A percentile compares a stretch with the other conserved stretches of the same genome.
Conservation (phyloP, 2,329 filamentous ascomycete species). For the Escovopsis weberi region DNA sequence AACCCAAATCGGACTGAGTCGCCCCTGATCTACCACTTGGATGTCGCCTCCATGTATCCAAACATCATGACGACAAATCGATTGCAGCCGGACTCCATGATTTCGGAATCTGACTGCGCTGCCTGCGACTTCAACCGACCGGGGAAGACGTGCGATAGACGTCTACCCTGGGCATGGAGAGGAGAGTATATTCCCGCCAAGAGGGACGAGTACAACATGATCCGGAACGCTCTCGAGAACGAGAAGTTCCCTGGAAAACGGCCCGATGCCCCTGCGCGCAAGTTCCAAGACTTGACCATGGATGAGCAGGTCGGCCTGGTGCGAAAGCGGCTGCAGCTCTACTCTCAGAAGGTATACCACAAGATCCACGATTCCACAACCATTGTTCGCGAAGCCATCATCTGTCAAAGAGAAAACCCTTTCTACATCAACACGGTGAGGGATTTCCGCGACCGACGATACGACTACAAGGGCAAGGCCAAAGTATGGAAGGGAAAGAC, state of each 20-base stretch:
- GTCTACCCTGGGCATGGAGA: constrained; percentile 95
- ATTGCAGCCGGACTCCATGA: constrained; percentile 97
- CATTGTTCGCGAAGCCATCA: constrained; percentile 88
- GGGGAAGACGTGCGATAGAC: constrained; percentile 89
- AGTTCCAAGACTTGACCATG: constrained; percentile 64
- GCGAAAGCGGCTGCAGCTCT: constrained; percentile 78
- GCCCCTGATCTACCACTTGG: constrained; percentile 92
- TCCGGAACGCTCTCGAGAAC: constrained; percentile 77
- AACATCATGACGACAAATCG: constrained; percentile 99
- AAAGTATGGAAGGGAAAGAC: constrained; percentile 99
- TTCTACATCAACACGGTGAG: constrained; percentile 97
- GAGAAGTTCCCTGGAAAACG: constrained; percentile 77
- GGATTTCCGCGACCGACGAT: constrained; percentile 90
- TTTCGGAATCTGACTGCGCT: constrained; percentile 86
- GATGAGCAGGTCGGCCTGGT: constrained; percentile 74
- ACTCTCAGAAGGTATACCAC: constrained; percentile 98
- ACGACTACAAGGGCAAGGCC: constrained; percentile 96
- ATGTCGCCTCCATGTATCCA: constrained; percentile 98
- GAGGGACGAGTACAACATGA: constrained; percentile 98
- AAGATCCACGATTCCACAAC: constrained; percentile 95
- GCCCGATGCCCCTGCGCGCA: constrained; percentile 52
- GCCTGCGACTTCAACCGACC: constrained; percentile 97
- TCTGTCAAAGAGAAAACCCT: constrained; percentile 93
- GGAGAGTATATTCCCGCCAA: constrained; percentile 94
- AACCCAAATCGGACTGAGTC: constrained; percentile 74